Conservation (phyloP, 2,329 filamentous ascomycete species). For the Trichoderma cornu-damae region DNA sequence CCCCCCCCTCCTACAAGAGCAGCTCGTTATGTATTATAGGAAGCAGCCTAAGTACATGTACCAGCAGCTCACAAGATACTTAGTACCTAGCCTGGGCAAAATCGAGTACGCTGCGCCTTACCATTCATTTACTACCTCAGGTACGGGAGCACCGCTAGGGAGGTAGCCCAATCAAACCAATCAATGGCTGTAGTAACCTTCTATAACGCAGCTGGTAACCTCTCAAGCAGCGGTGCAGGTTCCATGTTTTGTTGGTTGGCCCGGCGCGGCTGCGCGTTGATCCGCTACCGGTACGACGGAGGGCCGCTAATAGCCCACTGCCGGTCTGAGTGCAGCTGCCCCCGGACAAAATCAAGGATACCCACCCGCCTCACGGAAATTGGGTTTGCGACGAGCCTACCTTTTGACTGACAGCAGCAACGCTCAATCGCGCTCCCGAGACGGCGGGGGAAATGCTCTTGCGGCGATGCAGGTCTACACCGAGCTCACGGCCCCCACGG, state of each 20-base stretch:
- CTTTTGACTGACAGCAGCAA: not conserved
- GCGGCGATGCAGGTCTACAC: constrained; percentile 89
- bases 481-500: constrained; percentile 88
- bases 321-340: constrained; percentile 5
- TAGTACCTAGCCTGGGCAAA: too few relatives aligned
- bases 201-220: too few relatives aligned
- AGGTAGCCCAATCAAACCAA: too few relatives aligned
- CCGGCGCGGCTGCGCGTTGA: constrained; percentile 23
- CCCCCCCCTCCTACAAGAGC: not conserved
- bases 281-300: constrained; percentile 22
- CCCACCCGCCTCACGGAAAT: constrained; percentile 14
- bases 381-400: constrained; percentile 14
- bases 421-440: constrained; percentile 22
- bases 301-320: constrained; percentile 11
- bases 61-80: too few relatives aligned
- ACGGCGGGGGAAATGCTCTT: constrained; percentile 33
- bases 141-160: too few relatives aligned
- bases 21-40: too few relatives aligned
- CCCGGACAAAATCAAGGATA: constrained; percentile 10
- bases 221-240: too few relatives aligned
- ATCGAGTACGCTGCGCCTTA: too few relatives aligned
- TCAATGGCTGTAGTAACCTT: too few relatives aligned
- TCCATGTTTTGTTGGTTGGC: not conserved
- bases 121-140: too few relatives aligned
- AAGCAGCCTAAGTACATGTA: not conserved